phyloP scores from a whole-genome alignment of 257 asterid genomes.

The Eustoma russellianum region DNA sequence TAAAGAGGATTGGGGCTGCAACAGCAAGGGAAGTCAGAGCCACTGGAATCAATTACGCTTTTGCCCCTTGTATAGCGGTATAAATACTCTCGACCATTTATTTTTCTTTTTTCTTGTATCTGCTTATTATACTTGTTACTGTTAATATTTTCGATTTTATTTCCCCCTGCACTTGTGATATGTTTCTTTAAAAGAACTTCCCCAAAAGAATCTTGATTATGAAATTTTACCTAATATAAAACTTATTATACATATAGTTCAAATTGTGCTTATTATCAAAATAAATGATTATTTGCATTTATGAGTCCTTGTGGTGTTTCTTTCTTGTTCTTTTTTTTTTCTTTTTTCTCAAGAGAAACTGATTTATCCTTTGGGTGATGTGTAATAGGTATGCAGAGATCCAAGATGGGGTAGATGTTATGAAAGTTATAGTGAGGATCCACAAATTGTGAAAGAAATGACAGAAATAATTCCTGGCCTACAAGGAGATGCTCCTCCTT shows the following conservation, averaged over 20 bases:
- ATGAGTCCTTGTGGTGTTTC: no score
- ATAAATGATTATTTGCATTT: no score
- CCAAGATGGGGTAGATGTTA: conserved; percentile 42
- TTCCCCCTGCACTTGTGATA: no score
- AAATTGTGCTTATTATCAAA: no score
- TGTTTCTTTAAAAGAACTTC: no score
- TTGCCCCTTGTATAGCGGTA: conserved; percentile 37
- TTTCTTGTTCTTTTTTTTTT: no score
- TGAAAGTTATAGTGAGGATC: conserved; percentile 35
- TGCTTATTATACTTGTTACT: background rate
- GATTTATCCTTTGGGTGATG: background rate
- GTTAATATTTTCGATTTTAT: no score
- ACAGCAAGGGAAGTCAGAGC: conserved; percentile 40
- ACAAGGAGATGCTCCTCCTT: conserved; percentile 43
- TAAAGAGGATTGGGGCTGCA: conserved; percentile 35
- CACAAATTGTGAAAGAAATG: conserved; percentile 23
- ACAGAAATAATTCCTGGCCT: conserved; percentile 36
- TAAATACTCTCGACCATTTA: background rate
- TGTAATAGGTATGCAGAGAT: conserved; percentile 29
- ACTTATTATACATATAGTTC: no score
- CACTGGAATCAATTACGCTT: conserved; percentile 25
- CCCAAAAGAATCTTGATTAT: no score
- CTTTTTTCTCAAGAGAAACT: no score
- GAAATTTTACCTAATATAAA: no score
- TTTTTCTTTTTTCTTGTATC: background rate